A percentile compares a stretch with the other conserved stretches of the same genome.
phyloP scores from a whole-genome alignment of 73 alveolate genomes.

The Paramecium primaurelia region DNA sequence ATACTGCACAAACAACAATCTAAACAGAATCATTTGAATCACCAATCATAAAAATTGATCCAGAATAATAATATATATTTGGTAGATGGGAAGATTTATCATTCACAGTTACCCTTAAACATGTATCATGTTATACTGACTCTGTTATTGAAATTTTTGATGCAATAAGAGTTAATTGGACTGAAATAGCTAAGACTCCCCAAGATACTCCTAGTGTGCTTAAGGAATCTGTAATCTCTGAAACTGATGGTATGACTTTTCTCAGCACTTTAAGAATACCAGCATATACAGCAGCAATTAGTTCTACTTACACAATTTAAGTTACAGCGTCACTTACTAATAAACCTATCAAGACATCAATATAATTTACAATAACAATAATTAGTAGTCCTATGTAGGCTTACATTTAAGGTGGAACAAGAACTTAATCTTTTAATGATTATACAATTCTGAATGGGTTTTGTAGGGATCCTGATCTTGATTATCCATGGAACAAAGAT shows the following conservation, averaged over 20 bases:
- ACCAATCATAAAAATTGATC: neutral
- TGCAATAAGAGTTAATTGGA: slow-evolving; percentile 1
- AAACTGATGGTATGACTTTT: neutral
- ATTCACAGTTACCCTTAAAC: neutral
- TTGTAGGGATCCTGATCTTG: neutral
- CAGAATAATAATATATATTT: neutral
- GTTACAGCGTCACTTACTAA: neutral
- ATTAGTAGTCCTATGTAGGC: neutral
- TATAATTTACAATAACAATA: neutral
- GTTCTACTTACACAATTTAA: neutral
- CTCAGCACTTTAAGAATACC: neutral
- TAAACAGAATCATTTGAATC: neutral
- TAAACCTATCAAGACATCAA: neutral
- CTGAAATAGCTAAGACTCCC: neutral
- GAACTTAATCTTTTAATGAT: neutral
- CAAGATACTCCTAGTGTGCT: neutral
- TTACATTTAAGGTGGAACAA: neutral
- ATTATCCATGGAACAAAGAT: neutral
- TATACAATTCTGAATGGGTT: neutral
- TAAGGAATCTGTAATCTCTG: neutral
- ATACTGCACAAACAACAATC: neutral
- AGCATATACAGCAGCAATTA: neutral
- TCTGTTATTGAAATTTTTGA: neutral
- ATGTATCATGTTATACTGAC: neutral
- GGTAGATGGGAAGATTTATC: neutral